phyloP scores from a whole-genome alignment of 805 yeast genomes.

The Ogataea paradorogensis region DNA sequence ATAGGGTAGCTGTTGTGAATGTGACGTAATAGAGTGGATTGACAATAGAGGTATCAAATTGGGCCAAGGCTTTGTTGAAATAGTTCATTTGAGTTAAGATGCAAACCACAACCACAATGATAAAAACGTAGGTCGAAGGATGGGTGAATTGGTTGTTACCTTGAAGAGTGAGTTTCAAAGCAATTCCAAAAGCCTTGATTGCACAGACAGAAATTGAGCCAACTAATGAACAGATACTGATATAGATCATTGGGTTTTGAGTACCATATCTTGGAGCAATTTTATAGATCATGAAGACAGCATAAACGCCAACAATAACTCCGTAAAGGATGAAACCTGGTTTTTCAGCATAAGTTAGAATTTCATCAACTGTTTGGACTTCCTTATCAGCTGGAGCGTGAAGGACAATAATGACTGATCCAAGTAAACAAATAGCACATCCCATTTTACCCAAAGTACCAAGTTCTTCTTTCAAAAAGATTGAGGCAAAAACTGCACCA shows the following conservation, averaged over 20 bases:
- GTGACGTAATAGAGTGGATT: slow-evolving; percentile 89
- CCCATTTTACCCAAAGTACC: slow-evolving; percentile 90
- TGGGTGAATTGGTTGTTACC: slow-evolving; percentile 90
- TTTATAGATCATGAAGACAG: slow-evolving; percentile 75
- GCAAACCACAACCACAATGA: slow-evolving; percentile 73
- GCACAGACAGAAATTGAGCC: slow-evolving; percentile 91
- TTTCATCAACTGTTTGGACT: slow-evolving; percentile 83
- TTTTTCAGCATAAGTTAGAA: slow-evolving; percentile 70
- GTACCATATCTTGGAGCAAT: slow-evolving; percentile 80
- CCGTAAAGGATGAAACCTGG: slow-evolving; percentile 75
- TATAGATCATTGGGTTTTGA: slow-evolving; percentile 82
- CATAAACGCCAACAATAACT: slow-evolving; percentile 58
- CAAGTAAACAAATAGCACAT: slow-evolving; percentile 85
- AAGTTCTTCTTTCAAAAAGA: slow-evolving; percentile 79
- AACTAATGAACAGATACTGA: slow-evolving; percentile 84
- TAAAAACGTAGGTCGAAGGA: slow-evolving; percentile 77
- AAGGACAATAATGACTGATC: slow-evolving; percentile 80
- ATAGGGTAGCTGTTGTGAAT: slow-evolving; percentile 82
- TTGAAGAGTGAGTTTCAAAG: slow-evolving; percentile 74
- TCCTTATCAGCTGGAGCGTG: slow-evolving; percentile 97
- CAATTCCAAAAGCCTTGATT: slow-evolving; percentile 91
- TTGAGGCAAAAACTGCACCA: slow-evolving; percentile 86
- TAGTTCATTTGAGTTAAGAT: slow-evolving; percentile 91
- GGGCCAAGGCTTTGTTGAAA: slow-evolving; percentile 90
- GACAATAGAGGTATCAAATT: slow-evolving; percentile 88